Evolutionary conservation across 2,329 filamentous ascomycete species (phyloP), one percentile per base, ranked within the genome.

Genomic region (Hypomyces rosellus): DNA sequence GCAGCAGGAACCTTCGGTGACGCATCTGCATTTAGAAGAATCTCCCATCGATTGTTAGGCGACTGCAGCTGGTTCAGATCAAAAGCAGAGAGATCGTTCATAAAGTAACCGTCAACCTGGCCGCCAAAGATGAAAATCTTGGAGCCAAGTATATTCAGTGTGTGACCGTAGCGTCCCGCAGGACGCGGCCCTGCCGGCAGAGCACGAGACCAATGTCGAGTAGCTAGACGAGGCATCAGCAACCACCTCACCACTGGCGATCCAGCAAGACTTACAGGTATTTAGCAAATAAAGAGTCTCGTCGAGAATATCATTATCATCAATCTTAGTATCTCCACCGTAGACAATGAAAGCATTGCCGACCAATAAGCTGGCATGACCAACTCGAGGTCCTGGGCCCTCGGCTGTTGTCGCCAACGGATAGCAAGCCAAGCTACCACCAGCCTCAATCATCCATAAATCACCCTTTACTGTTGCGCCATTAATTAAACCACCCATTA

Each of bases 301-400:
- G 62, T 99, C 93, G 51, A 99, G 74, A 45, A 88, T 78, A 68
- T 99, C 93, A 33, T 83, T 82, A 63, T 97, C 93, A 49, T 96
- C 90, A 65, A 96, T 86, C 70, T 99, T 99, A 46, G 93, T 99
- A 68, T 99, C 95, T 64, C 93, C 93, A 45, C 93, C 95, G 64
- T 97, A 99, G 12, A 99, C 93, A 59, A 99, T 99, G 67, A 97
- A 99, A 1, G 93, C 93, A 69, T 99, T 99, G 51, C 95, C 95
- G 48, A 99, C 93, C 14, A 99, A 77, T 62, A 99, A 75, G 74
- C 91, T 95, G 16, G 92, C 80, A 71, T 99, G 93, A 3, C 93
- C 93, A 47, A 99, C 93, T 72, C 93, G 82, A 1, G 95, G 93
- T 4, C 93, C 91, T 1, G 93, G 95, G 0, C 93, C 93, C 69